These are phyloP conservation scores for Pyrrhoderma noxium DNA, from an alignment of 1,284 basidiomycete species.

Conservation along the genomic window DNA sequence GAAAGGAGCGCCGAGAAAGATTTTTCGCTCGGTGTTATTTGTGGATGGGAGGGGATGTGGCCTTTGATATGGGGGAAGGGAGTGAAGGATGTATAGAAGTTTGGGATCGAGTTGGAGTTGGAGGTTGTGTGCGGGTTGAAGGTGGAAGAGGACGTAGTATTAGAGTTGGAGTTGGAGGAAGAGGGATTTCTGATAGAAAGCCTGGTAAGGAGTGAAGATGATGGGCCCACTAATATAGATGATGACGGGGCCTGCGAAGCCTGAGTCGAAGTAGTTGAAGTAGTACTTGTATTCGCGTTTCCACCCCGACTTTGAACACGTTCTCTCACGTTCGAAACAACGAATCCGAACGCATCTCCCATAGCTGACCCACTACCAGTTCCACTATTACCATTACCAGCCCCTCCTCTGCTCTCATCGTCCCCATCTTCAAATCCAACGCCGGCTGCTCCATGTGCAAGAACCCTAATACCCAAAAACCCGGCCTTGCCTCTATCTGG, in stretches of 20 bases:
- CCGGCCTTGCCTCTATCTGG: constrained; percentile 19
- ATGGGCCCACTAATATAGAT: background rate
- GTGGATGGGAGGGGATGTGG: constrained; percentile 24
- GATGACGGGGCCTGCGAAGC: background rate
- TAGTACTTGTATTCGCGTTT: too few relatives aligned
- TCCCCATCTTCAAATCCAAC: background rate
- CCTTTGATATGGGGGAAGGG: background rate
- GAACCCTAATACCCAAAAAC: too few relatives aligned
- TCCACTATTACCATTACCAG: too few relatives aligned
- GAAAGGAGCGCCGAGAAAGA: constrained; percentile 59
- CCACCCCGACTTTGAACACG: too few relatives aligned
- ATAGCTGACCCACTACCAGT: background rate
- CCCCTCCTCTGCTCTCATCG: background rate
- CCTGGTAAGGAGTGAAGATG: too few relatives aligned
- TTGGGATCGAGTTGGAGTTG: background rate
- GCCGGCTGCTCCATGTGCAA: too few relatives aligned
- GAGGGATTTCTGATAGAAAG: too few relatives aligned
- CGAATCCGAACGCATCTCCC: constrained; percentile 7
- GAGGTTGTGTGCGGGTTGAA: background rate
- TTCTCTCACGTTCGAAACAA: constrained; percentile 1
- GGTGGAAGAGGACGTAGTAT: background rate
- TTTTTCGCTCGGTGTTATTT: constrained; percentile 41
- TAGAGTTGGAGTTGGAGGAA: background rate
- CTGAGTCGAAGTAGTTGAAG: background rate
- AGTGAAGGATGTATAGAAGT: background rate